These are phyloP conservation scores for Phytophthora idaei DNA, from an alignment of 352 stramenopile species.

Conservation along the genomic window DNA sequence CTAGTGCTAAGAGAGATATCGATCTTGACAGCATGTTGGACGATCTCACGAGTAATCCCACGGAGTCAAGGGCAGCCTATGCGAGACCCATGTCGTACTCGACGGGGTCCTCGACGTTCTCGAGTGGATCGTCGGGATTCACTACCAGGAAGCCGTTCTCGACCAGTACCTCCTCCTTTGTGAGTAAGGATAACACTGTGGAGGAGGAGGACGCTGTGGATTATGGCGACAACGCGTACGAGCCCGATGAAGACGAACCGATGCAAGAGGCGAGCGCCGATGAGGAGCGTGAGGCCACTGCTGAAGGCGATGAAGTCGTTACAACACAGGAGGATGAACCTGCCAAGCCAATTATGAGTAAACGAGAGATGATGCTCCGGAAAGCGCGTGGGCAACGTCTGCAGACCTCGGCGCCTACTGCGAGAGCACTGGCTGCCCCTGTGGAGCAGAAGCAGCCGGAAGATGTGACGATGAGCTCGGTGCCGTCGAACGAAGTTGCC, in stretches of 20 bases:
- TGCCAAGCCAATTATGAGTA: slow-evolving; percentile 53
- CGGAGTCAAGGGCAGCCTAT: slow-evolving; percentile 58
- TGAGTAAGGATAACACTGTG: neutral
- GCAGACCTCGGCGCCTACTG: slow-evolving; percentile 67
- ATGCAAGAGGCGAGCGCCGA: slow-evolving; percentile 42
- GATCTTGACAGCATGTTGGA: slow-evolving; percentile 88
- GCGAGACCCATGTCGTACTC: slow-evolving; percentile 66
- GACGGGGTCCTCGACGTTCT: slow-evolving; percentile 37
- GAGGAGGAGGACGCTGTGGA: slow-evolving; percentile 33
- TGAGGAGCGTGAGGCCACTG: slow-evolving; percentile 9
- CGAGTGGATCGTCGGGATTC: slow-evolving; percentile 22
- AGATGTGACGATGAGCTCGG: slow-evolving; percentile 38
- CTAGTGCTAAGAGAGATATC: slow-evolving; percentile 72
- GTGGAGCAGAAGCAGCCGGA: slow-evolving; percentile 35
- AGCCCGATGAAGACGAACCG: slow-evolving; percentile 37
- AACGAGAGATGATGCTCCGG: slow-evolving; percentile 77
- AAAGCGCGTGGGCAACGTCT: slow-evolving; percentile 64
- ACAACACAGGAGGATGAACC: slow-evolving; percentile 12
- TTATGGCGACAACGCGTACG: slow-evolving; percentile 41
- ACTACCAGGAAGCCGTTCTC: slow-evolving; percentile 29
- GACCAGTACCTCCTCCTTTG: slow-evolving; percentile 10
- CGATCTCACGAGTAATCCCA: slow-evolving; percentile 85
- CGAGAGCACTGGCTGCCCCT: slow-evolving; percentile 52
- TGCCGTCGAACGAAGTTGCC: slow-evolving; percentile 87
- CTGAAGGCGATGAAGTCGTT: neutral